Evolutionary conservation across 176 grass and related monocot species (phyloP), one percentile per base, ranked within the genome.

Genomic region (Microstegium vimineum): DNA sequence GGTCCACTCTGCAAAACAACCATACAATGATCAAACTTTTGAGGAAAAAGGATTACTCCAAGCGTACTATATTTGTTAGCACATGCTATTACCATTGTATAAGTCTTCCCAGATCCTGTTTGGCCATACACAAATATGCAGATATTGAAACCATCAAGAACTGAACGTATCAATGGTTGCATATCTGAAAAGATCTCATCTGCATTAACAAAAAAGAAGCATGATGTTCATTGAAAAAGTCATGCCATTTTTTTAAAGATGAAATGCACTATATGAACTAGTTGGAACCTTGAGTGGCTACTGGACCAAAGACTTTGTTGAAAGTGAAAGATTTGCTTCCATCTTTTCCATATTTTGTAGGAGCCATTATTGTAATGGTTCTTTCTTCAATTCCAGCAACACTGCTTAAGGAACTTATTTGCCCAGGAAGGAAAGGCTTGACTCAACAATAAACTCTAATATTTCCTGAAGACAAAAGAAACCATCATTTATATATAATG

Each of bases 101-200:
- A 89, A 27, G 92, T 98, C 73, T 98, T 98, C 20, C 95, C 95
- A 30, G 95, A 91, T 84, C 95, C 95, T 40, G 95, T 98, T 84
- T 98, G 95, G 3, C 95, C 95, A 82, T 98, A 98, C 63, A 92
- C 92, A 88, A 98, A 98, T 80, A 98, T 98, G 61, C 95, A 98
- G 45, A 98, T 85, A 71, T 98, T 98, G 81, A 86, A 98, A 70
- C 95, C 95, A 80, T 98, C 92, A 85, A 98, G 88, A 82, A 93
- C 85, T 26, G 92, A 98, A 73, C 90, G 90, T 80, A 95, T 95
- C 72, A 98, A 89, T 85, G 95, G 95, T 57, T 84, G 84, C 80
- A 91, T 98, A 81, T 98, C 95, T 37, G 84, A 91, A 81, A 95
- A 98, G 2, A 98, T 87, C n/a, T 95, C 90, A 73, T 90, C 95